Evolutionary conservation across 169 alveolate genomes (phyloP).

Genomic region (Plasmodium coatneyi): DNA sequence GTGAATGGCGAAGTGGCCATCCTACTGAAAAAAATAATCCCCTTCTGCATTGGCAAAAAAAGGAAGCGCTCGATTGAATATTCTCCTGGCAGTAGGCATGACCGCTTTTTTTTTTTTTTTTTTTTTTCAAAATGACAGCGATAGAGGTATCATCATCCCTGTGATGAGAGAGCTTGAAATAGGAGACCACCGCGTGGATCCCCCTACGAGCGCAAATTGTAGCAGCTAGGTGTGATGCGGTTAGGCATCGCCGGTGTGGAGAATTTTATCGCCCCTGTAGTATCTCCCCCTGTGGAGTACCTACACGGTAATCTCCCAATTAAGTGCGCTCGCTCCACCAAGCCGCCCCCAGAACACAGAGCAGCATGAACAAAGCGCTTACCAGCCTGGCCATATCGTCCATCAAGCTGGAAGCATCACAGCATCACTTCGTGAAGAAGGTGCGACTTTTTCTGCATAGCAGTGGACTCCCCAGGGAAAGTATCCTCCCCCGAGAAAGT

Average conservation of each 20-base stretch:
- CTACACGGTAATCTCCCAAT: background rate
- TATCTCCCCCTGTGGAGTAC: background rate
- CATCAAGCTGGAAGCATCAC: background rate
- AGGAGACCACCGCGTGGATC: background rate
- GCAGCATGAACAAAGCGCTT: constrained; percentile 37
- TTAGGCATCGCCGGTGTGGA: background rate
- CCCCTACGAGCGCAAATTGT: background rate
- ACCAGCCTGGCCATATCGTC: background rate
- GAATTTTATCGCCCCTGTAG: background rate
- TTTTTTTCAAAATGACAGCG: background rate
- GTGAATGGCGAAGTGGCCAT: background rate
- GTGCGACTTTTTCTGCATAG: background rate
- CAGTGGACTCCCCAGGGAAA: background rate
- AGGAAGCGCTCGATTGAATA: background rate
- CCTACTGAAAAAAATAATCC: background rate
- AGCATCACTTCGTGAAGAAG: background rate
- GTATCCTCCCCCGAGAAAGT: background rate
- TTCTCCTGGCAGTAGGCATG: background rate
- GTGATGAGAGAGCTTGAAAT: background rate
- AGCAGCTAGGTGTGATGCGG: background rate
- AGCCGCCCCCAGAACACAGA: background rate
- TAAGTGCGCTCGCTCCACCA: background rate
- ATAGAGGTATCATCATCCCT: background rate
- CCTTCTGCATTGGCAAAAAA: background rate
- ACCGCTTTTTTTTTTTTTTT: background rate